Evolutionary conservation across 495 filamentous ascomycete species (phyloP).

Genomic region (Sabuloglossum arenarium): DNA sequence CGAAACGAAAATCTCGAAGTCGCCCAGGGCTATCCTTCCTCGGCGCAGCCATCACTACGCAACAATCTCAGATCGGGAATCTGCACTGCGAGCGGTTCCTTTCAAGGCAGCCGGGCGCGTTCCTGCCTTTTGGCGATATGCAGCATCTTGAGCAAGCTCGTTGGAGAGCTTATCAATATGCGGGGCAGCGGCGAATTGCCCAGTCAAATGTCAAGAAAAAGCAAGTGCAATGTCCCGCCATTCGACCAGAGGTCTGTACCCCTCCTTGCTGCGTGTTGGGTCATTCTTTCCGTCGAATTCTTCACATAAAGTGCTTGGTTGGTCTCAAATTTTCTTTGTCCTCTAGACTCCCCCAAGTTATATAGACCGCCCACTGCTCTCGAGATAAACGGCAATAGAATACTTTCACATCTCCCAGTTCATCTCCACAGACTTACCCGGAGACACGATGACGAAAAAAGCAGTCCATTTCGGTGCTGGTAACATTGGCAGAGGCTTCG

Average conservation of each 20-base stretch:
- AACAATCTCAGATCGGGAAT: no score
- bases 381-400: no score
- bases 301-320: not conserved
- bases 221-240: not conserved
- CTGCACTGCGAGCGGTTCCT: no score
- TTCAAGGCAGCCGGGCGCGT: not conserved
- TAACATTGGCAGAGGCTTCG: constrained; percentile 52
- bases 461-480: constrained; percentile 88
- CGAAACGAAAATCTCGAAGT: no score
- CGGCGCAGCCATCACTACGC: no score
- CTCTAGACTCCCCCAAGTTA: no score
- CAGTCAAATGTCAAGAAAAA: not conserved
- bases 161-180: no score
- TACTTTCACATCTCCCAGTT: not conserved
- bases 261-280: not conserved
- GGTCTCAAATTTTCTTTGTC: not conserved
- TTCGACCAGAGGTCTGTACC: not conserved
- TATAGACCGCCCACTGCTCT: no score
- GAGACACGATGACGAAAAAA: constrained; percentile 42
- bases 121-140: not conserved
- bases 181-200: not conserved
- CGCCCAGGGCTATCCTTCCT: no score
- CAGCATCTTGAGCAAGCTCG: no score
- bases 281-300: no score
- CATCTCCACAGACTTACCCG: not conserved